Evolutionary conservation across 2,329 filamentous ascomycete species (phyloP), one percentile per base, ranked within the genome.

Genomic region (Tolypocladium inflatum): DNA sequence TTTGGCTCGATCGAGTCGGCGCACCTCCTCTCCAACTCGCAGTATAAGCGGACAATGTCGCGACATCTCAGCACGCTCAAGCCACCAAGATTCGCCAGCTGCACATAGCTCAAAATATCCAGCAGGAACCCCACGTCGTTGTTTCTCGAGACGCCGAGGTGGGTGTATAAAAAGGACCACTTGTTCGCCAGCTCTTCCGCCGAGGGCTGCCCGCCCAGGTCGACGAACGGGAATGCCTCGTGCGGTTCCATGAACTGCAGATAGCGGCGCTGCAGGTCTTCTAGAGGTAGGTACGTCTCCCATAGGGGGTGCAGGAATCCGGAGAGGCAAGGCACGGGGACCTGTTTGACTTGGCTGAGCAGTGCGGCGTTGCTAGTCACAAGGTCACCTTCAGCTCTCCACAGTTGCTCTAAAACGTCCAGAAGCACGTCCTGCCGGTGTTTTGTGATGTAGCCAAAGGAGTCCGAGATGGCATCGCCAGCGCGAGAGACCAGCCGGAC

Each of bases 261-360:
- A 15, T 33, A 58, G 3, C 54, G 55, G 19, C 54, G 48, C 35
- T 54, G 55, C 15, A 61, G 54, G 26, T 59, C 35, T 23, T 56
- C 51, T 2, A 61, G 51, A 8, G 59, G 59, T 2, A 61, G 51
- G 30, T 61, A 59, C 23, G 59, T 58, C 23, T 61, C 59, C 55
- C 59, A 59, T 26, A 61, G 30, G 5, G 58, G 55, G 30, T 57
- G 53, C 30, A 56, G 10, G 26, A 43, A 56, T 8, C 59, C 57
- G 19, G 54, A 54, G 13, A 39, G 37, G 15, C 57, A 58, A 7
- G 58, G 59, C 15, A 61, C 59, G 6, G 50, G 38, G 17, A 59
- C 11, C 26, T 50, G 38, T 33, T 39, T 57, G 11, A 61, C 33
- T 21, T 52, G 42, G 50, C 50, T 42, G 2, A 55, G 39, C n/a